Base-by-base conservation (phyloP, 2,329 filamentous ascomycete genomes). In the Xylariaceae sp. region DNA sequence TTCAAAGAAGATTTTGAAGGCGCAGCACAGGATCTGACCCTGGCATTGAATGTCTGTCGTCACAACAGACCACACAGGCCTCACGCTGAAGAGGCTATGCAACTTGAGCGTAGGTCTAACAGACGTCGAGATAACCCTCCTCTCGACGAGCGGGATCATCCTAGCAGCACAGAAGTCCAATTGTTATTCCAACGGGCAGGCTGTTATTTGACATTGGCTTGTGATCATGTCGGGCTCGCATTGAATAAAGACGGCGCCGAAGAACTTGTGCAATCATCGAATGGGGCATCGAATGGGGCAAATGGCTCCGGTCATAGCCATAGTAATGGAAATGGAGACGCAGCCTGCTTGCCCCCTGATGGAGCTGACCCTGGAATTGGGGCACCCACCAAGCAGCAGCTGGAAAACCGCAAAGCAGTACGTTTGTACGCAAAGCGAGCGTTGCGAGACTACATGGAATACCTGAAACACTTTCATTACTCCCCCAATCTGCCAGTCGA, bases 381-480 rank as follows among this genome's bases (percentile, higher is more conserved):
- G 41, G 59, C 36, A 6, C 56, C 48, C 16, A 57, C 51, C n/a
- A 64, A 58, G 50, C 60, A 45, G 34, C 62, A 63, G 56, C 57
- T 82, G 19, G 83, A 87, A 56, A 80, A 81, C 42, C 80, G 87
- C 42, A 90, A 88, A 67, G 71, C 80, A 22, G 86, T 93, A 59
- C 88, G 89, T 61, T 77, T 79, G 1, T 85, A 87, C 69, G 89
- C 89, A 3, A 92, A 89, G 69, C 81, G 85, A 50, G 89, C 89
- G 1, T 71, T 94, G 18, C 80, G 86, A 53, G 89, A 94, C 70
- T 91, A 88, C 65, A 75, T 85, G 61, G 75, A 80, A 18, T 94
- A 89, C 64, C 73, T 95, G 38, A 82, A 83, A 1, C 76, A 84
- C 53, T 85, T 94, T 57, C 87, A 94, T 62, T 94, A 94, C 69